Evolutionary conservation across 768 basidiomycete species (phyloP), one percentile per base, ranked within the genome.

Genomic region (Pseudohyphozyma bogoriensis): DNA sequence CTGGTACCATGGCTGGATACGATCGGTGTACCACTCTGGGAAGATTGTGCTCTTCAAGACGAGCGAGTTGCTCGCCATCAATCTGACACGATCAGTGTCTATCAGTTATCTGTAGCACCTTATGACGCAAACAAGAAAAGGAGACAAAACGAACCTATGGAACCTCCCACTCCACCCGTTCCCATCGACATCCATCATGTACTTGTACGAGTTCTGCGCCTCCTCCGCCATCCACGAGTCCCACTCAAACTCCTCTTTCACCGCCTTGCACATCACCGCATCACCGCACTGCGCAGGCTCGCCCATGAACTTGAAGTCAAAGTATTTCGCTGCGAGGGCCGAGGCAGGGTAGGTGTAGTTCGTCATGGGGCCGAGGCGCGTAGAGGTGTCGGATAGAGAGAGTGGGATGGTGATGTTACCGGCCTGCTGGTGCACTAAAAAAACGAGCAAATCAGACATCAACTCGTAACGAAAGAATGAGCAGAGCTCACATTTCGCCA

Each of bases 1-100:
- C 36, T 76, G 80, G 33, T 69, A 81, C 85, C 91, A 96, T n/a
- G 92, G 92, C 68, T 92, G 85, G 37, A 92, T 81, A 86, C 92
- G 91, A 58, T 87, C 89, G 0, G 80, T 82, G 74, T 84, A 67
- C 62, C 66, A 67, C 29, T 67, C 66, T 6, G 66, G 66, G 51
- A 64, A 64, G 47, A 62, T 54, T 4, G 66, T 64, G 26, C 45
- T 51, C 47, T 67, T 67, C 57, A 67, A 55, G 15, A 64, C 57
- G 51, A 64, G 57, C 26, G 57, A 35, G 57, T 67, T 67, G 45
- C 50, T 56, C 16, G 57, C 32, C 58, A 67, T 62, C 6, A 67
- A 55, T 7, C 61, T 55, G 51, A 20, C 3, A 22, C n/a, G 33
- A 10, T 42, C 16, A 35, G 39, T 2, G 4, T n/a, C n/a, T 16